phyloP scores from a whole-genome alignment of 2,329 filamentous ascomycete species.

The Fusarium sp. region DNA sequence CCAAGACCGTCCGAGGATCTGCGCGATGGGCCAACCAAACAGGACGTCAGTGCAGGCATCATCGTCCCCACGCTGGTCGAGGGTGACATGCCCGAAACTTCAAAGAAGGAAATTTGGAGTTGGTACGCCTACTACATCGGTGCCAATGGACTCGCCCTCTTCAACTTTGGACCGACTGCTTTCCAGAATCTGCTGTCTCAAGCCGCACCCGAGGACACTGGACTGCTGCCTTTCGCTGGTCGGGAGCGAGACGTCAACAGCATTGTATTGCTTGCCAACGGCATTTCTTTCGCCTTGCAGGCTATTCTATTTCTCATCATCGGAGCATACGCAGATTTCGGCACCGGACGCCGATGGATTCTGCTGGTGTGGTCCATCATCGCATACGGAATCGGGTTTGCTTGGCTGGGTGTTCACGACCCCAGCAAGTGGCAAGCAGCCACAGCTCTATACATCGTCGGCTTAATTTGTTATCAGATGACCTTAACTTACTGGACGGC shows the following conservation, averaged over 20 bases:
- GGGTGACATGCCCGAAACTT: slow-evolving; percentile 31
- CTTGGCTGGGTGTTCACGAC: slow-evolving; percentile 74
- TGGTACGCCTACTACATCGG: slow-evolving; percentile 71
- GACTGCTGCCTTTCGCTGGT: slow-evolving; percentile 68
- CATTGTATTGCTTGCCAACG: slow-evolving; percentile 75
- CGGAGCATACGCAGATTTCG: slow-evolving; percentile 72
- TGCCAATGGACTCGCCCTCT: slow-evolving; percentile 72
- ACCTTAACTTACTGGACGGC: slow-evolving; percentile 78
- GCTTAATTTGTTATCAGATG: slow-evolving; percentile 75
- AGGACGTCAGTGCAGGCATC: slow-evolving; percentile 22
- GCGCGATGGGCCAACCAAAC: slow-evolving; percentile 4
- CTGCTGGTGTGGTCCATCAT: slow-evolving; percentile 71
- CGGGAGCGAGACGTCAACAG: slow-evolving; percentile 71
- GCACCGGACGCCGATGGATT: slow-evolving; percentile 72
- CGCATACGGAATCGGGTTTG: slow-evolving; percentile 74
- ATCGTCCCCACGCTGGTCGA: slow-evolving; percentile 27
- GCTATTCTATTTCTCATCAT: slow-evolving; percentile 67
- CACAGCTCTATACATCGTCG: slow-evolving; percentile 74
- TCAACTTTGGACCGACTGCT: slow-evolving; percentile 74
- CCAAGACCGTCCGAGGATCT: slow-evolving; percentile 6
- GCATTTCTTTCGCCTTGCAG: slow-evolving; percentile 76
- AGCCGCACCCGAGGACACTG: slow-evolving; percentile 67
- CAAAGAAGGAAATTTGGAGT: slow-evolving; percentile 43
- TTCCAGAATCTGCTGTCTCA: slow-evolving; percentile 75
- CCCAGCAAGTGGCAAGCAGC: slow-evolving; percentile 70